Evolutionary conservation across 2,329 filamentous ascomycete species (phyloP).

Genomic region (Fusarium sterilihyphosum): DNA sequence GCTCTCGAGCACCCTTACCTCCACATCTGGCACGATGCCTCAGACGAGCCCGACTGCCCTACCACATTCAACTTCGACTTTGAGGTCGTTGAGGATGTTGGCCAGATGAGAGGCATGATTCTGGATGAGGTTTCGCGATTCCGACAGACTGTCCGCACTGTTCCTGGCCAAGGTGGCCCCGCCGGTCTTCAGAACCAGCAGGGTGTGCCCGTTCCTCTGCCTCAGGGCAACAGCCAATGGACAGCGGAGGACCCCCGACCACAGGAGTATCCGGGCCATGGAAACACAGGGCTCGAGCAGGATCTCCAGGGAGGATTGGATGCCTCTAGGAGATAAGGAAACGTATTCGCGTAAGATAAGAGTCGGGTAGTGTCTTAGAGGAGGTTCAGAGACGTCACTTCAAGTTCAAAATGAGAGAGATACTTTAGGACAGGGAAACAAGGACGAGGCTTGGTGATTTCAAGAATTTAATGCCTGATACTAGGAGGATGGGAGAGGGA

Average conservation of each 20-base stretch:
- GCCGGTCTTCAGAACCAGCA: slow-evolving; percentile 51
- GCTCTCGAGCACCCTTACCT: slow-evolving; percentile 97
- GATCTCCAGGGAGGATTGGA: slow-evolving; percentile 64
- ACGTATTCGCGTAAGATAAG: slow-evolving; percentile 5
- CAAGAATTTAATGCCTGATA: slow-evolving; percentile 31
- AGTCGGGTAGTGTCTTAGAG: slow-evolving; percentile 1
- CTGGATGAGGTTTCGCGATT: slow-evolving; percentile 93
- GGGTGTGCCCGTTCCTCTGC: slow-evolving; percentile 62
- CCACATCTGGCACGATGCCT: slow-evolving; percentile 97
- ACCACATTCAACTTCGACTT: slow-evolving; percentile 98
- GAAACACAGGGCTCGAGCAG: slow-evolving; percentile 62
- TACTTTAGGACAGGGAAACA: neutral
- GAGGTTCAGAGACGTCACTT: slow-evolving; percentile 1
- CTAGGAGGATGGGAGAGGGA: neutral
- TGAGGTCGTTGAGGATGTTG: slow-evolving; percentile 94
- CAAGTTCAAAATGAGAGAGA: slow-evolving; percentile 15
- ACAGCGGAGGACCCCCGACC: slow-evolving; percentile 68
- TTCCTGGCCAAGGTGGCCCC: slow-evolving; percentile 51
- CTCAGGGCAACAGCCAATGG: slow-evolving; percentile 62
- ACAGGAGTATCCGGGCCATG: slow-evolving; percentile 64
- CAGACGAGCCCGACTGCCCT: slow-evolving; percentile 93
- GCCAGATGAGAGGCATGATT: slow-evolving; percentile 97
- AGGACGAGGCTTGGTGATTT: slow-evolving; percentile 8
- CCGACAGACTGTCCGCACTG: slow-evolving; percentile 70
- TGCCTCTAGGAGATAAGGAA: slow-evolving; percentile 46